Evolutionary conservation across 768 basidiomycete genomes (phyloP), one percentile per base, ranked within the genome.

Genomic region (Terana coerulea): DNA sequence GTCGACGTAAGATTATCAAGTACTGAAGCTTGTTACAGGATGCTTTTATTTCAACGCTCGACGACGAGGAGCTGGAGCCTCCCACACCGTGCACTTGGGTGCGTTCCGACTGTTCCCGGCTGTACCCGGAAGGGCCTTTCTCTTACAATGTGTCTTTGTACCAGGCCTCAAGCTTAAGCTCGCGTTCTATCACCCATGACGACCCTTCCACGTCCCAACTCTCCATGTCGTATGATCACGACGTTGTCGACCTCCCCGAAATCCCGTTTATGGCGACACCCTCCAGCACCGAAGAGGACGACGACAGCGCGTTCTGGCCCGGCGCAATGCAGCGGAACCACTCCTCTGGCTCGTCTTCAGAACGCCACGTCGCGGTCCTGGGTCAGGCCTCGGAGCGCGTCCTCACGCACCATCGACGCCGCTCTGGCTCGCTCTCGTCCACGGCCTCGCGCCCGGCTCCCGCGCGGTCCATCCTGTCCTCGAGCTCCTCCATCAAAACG

Each of bases 381-480:
- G 57, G 56, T 1, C 51, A 57, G 15, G 53, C 57, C 4, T 48
- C 51, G 43, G 42, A 55, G 39, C 58, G 57, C 15, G 50, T 45
- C 7, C 31, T 58, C 50, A 40, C 42, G 26, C 71, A 69, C 21
- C 62, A 68, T 9, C 49, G 70, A 33, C 66, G 65, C 30, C 68
- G 74, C 34, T 65, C 69, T 3, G 51, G 59, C 19, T 77, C 75
- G 28, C 65, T 74, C 11, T 67, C 68, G 19, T 69, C 68, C 35
- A 65, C 65, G 15, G 49, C 61, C 33, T 58, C 60, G 21, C 48
- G 58, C 42, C 62, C 59, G 30, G 58, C 75, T 12, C 74, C 75
- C 4, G 70, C 75, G 26, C 83, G 78, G 61, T 84, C 83, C 3
- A 86, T 85, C 51, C 73, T 86, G 35, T 72, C 79, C 15, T 34